Evolutionary conservation across 179 eudicot genomes (phyloP).

Genomic region (Heliamphora pulchella): DNA sequence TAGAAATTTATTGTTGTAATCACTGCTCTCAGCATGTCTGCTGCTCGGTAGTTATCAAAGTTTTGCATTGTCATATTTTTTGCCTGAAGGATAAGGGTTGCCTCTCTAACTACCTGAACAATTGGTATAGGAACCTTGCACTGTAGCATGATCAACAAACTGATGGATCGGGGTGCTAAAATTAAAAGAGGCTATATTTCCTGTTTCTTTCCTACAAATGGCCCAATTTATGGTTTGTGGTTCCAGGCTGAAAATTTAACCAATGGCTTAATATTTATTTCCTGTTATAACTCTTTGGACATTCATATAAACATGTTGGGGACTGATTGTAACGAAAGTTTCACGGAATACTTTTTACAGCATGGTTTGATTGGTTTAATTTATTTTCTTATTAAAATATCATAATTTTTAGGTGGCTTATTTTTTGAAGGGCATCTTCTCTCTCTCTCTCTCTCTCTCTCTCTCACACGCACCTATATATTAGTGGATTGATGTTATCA

Average conservation of each 20-base stretch:
- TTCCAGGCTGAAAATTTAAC: background rate
- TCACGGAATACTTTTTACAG: background rate
- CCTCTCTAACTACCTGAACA: background rate
- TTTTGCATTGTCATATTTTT: background rate
- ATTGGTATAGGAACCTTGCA: background rate
- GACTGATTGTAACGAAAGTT: background rate
- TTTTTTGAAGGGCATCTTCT: background rate
- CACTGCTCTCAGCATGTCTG: background rate
- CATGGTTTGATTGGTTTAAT: background rate
- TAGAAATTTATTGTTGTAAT: background rate
- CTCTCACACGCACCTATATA: background rate
- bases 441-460: background rate
- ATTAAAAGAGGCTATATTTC: background rate
- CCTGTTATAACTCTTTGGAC: background rate
- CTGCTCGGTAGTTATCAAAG: background rate
- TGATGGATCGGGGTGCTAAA: background rate
- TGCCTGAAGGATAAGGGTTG: background rate
- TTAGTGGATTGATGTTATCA: background rate
- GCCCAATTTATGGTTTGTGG: background rate
- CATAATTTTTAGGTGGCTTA: background rate
- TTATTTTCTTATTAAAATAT: too few species aligned
- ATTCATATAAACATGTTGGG: background rate
- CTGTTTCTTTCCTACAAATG: constrained; percentile 1
- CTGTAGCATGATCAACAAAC: background rate
- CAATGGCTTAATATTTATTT: background rate